Evolutionary conservation across 768 basidiomycete genomes (phyloP).

Genomic region (Agaricus bisporus): DNA sequence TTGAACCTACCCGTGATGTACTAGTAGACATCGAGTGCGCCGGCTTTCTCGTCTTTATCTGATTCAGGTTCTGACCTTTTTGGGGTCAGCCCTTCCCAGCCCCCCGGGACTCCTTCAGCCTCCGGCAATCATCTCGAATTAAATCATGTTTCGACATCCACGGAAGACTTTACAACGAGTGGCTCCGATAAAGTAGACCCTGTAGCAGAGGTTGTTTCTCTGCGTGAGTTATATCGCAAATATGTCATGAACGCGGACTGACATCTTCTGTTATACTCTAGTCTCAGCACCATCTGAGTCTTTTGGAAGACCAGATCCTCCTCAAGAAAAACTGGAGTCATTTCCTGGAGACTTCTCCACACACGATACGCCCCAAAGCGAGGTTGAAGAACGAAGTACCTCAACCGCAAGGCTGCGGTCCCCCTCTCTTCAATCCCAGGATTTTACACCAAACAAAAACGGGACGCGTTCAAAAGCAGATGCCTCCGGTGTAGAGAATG

Average conservation of each 20-base stretch:
- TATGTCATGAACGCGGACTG: background rate
- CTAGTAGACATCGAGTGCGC: background rate
- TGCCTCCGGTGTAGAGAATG: background rate
- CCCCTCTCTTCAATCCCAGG: background rate
- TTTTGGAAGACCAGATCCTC: background rate
- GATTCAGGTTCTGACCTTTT: background rate
- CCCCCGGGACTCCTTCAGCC: background rate
- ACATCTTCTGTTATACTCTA: background rate
- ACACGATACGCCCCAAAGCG: background rate
- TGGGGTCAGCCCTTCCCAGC: background rate
- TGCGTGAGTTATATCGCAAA: background rate
- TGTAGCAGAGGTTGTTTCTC: background rate
- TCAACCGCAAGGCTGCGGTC: background rate
- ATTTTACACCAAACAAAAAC: background rate
- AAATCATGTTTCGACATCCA: no score
- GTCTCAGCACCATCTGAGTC: background rate
- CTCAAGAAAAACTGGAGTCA: background rate
- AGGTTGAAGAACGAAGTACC: background rate
- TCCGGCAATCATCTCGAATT: no score
- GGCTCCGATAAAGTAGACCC: background rate
- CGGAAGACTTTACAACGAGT: no score
- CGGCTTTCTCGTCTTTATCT: background rate
- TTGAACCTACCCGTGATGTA: background rate
- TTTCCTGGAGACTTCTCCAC: background rate
- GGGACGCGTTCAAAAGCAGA: background rate